Base-by-base conservation (phyloP, 164 flowering plant species). In the Chimonanthus salicifolius region DNA sequence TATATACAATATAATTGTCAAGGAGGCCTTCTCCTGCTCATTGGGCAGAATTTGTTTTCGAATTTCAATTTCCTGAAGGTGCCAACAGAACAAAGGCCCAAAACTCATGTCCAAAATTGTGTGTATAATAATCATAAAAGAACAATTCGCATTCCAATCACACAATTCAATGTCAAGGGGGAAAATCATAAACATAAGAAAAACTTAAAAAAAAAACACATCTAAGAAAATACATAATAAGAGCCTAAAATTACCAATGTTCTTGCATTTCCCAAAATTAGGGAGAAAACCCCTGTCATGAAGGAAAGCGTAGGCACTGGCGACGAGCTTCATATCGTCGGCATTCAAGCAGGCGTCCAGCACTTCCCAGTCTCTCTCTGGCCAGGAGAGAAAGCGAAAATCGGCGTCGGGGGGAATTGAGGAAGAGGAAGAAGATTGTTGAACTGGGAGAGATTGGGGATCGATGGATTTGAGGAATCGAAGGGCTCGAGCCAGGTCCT, bases 321-420 rank as follows among this genome's bases (percentile, higher is more conserved):
- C 89, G 0, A 95, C 99, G 44, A 95, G 92, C 84, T 83, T 91
- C 98, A 95, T 89, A 75, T 95, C 94, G 81, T 91, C 94, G 0
- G 99, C 98, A 82, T 89, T 92, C 85, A 95, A 80, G 77, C 99
- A 95, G 47, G 99, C 80, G 77, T 92, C 97, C 58, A 95, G 71
- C 4, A 95, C 88, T 76, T 92, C 92, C 97, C 93, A 95, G 63
- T 92, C 93, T 78, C 96, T 87, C 79, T 78, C 85, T 48, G 50
- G 49, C 62, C 49, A 48, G 11, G n/a, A 62, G 6, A 20, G 58
- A 11, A 63, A 70, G 54, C 50, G 44, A 43, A 78, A 48, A 73
- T 18, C 63, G 47, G 16, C 49, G 10, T 20, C 47, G 8, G 70
- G 70, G 43, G 7, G 49, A 51, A 43, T 10, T n/a, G 79, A 21